Evolutionary conservation across 2,329 filamentous ascomycete genomes (phyloP).

Genomic region (Orbilia ellipsospora): DNA sequence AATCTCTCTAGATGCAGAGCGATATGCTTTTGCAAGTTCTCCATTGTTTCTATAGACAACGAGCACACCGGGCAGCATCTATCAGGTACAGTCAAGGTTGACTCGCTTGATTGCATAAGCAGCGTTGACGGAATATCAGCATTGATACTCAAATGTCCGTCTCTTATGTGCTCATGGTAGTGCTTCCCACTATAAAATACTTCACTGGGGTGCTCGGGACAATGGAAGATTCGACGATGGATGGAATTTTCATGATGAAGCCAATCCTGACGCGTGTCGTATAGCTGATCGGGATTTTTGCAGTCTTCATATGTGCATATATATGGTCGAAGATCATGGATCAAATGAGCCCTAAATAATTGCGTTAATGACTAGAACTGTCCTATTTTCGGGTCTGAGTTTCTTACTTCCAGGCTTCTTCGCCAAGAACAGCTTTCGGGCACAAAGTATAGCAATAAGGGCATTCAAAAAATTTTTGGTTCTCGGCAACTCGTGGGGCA

Average conservation of each 20-base stretch:
- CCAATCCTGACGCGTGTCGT: constrained; percentile 47
- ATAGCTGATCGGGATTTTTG: constrained; percentile 43
- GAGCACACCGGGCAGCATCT: constrained; percentile 38
- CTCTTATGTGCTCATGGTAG: constrained; percentile 26
- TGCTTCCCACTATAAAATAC: constrained; percentile 14
- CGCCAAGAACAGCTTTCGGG: constrained; percentile 2
- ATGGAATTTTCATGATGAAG: constrained; percentile 37
- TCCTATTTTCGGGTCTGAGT: neutral
- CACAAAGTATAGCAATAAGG: constrained; percentile 43
- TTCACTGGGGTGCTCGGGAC: constrained; percentile 24
- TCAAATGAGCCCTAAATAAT: constrained; percentile 30
- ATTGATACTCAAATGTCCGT: constrained; percentile 13
- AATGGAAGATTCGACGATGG: constrained; percentile 33
- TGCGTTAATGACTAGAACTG: neutral
- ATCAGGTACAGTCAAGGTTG: constrained; percentile 33
- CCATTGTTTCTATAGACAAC: constrained; percentile 21
- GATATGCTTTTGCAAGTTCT: constrained; percentile 37
- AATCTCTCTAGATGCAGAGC: constrained; percentile 43
- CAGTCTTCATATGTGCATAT: constrained; percentile 48
- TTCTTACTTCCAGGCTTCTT: constrained; percentile 45
- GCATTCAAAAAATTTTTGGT: constrained; percentile 44
- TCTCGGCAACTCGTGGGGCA: neutral
- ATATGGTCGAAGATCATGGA: constrained; percentile 47
- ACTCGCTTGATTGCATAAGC: constrained; percentile 37
- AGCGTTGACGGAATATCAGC: neutral